Conservation (phyloP, 2,329 filamentous ascomycete genomes). For the Aureobasidium musti region DNA sequence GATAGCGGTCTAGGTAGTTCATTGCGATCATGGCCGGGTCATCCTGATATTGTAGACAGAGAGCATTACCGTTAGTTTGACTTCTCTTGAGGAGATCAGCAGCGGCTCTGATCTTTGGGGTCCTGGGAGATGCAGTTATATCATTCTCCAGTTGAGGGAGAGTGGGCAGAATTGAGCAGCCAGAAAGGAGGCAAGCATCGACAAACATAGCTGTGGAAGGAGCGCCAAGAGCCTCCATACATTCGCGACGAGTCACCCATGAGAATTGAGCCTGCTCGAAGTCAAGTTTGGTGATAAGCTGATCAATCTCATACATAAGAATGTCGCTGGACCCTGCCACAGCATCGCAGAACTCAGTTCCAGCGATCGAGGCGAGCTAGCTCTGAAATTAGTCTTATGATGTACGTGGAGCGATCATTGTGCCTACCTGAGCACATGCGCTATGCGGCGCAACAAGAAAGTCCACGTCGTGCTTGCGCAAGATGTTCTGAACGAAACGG, state of each 20-base stretch:
- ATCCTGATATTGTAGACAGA: constrained; percentile 74
- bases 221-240: constrained; percentile 67
- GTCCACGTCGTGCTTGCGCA: constrained; percentile 67
- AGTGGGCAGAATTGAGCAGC: constrained; percentile 74
- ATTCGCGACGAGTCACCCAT: constrained; percentile 65
- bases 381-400: constrained; percentile 34
- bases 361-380: constrained; percentile 29
- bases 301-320: constrained; percentile 80
- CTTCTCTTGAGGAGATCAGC: constrained; percentile 70
- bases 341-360: constrained; percentile 63
- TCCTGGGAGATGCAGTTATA: constrained; percentile 23
- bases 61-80: constrained; percentile 68
- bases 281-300: constrained; percentile 68
- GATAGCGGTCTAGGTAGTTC: constrained; percentile 82
- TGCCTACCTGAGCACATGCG: constrained; percentile 76
- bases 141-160: constrained; percentile 72
- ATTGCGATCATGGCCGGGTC: constrained; percentile 70
- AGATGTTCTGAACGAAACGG: constrained; percentile 72
- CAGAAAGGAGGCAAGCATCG: constrained; percentile 79
- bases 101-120: constrained; percentile 68
- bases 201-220: constrained; percentile 73
- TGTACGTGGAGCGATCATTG: background rate
- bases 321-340: constrained; percentile 84
- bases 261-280: constrained; percentile 68
- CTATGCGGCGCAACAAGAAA: constrained; percentile 86